Evolutionary conservation across 2,329 filamentous ascomycete genomes (phyloP), one percentile per base, ranked within the genome.

Genomic region (Penicillium paneum): DNA sequence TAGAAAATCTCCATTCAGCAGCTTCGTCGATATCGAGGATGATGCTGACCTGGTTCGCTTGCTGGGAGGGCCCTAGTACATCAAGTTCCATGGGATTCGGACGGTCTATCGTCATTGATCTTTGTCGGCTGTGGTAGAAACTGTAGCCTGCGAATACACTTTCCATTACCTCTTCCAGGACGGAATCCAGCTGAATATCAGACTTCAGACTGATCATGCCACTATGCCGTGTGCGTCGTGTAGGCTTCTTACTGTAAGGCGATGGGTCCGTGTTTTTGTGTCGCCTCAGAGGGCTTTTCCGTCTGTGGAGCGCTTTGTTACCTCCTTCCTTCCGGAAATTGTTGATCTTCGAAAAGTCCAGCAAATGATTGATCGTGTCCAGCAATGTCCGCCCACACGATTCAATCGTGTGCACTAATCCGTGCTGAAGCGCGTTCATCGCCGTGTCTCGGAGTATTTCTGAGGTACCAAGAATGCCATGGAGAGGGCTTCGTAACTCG

Each of bases 311-410:
- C 10, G 21, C 38, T 15, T 40, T 40, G 2, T 40, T 40, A 21
- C 19, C 2, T n/a, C 32, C 32, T 40, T 40, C 38, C 38, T 40
- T 40, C 21, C 38, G 21, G 8, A 40, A 40, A 15, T 40, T 40
- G 38, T 40, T 40, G 21, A 13, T 36, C n/a, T 39, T 28, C 21
- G 68, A 57, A 13, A 67, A 64, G 11, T 73, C 71, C 0, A 74
- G 65, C 19, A 75, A 53, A 42, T 73, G 66, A 36, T 75, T 72
- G 40, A 78, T 70, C 0, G 73, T 76, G 43, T 77, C 75, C 1
- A 78, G 60, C 0, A 78, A 60, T 0, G 75, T 77, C 2, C 70
- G 67, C 1, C 72, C 75, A 55, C 74, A 78, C 8, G 64, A 71
- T 31, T 71, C 67, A 17, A 77, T 70, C 0, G 74, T 71, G 34